Percentiles rank a stretch among this genome's conserved stretches.
Conservation (phyloP, 1,284 basidiomycete genomes). For the Sanguinoderma infundibulare region DNA sequence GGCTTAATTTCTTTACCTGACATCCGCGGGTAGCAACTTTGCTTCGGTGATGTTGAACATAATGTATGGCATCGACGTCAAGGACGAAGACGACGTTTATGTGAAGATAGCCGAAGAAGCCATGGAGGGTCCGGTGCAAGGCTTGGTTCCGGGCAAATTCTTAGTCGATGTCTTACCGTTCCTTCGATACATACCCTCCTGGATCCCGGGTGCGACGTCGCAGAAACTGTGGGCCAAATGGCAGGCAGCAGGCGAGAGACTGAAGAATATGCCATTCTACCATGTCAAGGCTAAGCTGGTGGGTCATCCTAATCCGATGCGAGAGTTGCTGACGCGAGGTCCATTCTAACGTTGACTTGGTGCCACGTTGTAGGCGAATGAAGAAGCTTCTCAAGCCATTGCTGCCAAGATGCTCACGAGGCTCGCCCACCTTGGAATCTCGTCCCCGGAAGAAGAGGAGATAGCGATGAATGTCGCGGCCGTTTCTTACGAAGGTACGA, state of each 20-base stretch:
- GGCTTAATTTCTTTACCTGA: too few relatives aligned
- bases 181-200: slow-evolving; percentile 4
- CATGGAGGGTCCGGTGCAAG: background rate
- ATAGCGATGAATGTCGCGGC: background rate
- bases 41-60: slow-evolving; percentile 6
- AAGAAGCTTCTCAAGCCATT: background rate
- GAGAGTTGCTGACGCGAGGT: background rate
- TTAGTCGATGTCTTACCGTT: slow-evolving; percentile 5
- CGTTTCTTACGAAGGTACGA: background rate
- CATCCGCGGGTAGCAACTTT: slow-evolving; percentile 5
- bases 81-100: background rate
- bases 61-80: slow-evolving; percentile 7
- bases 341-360: background rate
- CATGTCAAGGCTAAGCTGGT: slow-evolving; percentile 10
- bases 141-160: slow-evolving; percentile 1
- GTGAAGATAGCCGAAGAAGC: background rate
- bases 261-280: slow-evolving; percentile 12
- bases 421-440: too few relatives aligned
- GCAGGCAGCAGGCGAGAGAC: slow-evolving; percentile 12
- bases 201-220: slow-evolving; percentile 6
- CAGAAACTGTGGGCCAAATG: slow-evolving; percentile 29
- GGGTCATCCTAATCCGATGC: background rate
- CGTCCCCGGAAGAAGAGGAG: background rate
- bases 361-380: background rate
- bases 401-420: background rate